Conservation (phyloP, 2,329 filamentous ascomycete genomes). For the Colletotrichum scovillei region DNA sequence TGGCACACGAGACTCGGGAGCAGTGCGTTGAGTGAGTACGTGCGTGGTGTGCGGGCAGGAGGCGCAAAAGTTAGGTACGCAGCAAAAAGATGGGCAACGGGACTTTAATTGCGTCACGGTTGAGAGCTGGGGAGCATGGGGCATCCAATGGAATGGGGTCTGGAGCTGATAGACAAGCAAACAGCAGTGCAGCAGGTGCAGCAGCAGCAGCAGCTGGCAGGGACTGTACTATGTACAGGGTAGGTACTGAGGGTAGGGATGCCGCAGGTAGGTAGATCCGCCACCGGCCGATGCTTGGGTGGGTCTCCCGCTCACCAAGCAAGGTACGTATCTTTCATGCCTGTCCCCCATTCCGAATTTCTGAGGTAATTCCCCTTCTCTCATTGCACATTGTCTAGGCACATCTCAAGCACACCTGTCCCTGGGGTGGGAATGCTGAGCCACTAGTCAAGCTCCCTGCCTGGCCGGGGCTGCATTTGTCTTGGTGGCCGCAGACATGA, state of each 20-base stretch:
- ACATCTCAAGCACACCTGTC: no score
- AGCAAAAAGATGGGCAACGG: slow-evolving; percentile 13
- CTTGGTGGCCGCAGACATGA: not conserved
- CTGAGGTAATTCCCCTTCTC: not conserved
- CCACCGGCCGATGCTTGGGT: slow-evolving; percentile 17
- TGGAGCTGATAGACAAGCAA: not conserved
- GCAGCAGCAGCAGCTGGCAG: not conserved
- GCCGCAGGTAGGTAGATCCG: slow-evolving; percentile 12
- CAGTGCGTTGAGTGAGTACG: not conserved
- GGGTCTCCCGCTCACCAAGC: not conserved
- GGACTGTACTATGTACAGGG: not conserved
- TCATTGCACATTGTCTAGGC: not conserved
- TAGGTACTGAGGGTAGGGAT: not conserved
- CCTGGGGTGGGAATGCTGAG: not conserved
- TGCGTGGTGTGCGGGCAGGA: slow-evolving; percentile 6
- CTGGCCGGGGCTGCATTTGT: slow-evolving; percentile 4
- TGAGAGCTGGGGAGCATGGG: slow-evolving; percentile 2
- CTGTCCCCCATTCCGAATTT: not conserved
- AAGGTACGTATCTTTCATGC: not conserved
- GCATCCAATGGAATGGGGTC: not conserved
- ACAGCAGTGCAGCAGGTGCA: not conserved
- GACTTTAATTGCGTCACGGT: slow-evolving; percentile 35
- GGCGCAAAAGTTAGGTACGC: slow-evolving; percentile 1
- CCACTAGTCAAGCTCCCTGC: slow-evolving; percentile 18
- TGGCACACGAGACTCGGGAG: not conserved